A percentile compares a stretch with the other conserved stretches of the same genome.
Evolutionary conservation across 2,329 filamentous ascomycete species (phyloP).

Genomic region (Pezicula rhizophila): DNA sequence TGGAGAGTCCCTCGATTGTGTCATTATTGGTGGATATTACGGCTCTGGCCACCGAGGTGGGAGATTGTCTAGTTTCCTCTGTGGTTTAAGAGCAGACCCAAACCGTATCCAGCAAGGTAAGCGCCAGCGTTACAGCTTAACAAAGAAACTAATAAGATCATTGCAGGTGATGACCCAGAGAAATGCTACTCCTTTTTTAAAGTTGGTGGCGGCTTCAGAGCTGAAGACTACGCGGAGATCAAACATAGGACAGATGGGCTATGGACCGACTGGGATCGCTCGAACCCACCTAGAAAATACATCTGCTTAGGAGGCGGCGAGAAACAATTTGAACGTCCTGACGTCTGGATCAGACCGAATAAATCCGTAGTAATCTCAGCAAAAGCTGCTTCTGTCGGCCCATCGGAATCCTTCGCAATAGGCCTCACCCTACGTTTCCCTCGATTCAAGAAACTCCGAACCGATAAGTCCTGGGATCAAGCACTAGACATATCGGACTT

Average conservation of each 20-base stretch:
- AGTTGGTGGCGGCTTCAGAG: constrained; percentile 88
- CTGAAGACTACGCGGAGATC: constrained; percentile 76
- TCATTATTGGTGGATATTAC: constrained; percentile 89
- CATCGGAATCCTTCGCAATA: constrained; percentile 72
- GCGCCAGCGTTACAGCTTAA: background rate
- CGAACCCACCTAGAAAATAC: constrained; percentile 68
- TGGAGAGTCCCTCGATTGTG: constrained; percentile 84
- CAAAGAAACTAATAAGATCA: background rate
- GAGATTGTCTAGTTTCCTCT: constrained; percentile 79
- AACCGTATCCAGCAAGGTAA: constrained; percentile 48
- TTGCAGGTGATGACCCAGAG: constrained; percentile 47
- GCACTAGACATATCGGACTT: constrained; percentile 78
- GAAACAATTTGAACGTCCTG: constrained; percentile 68
- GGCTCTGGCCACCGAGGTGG: constrained; percentile 83
- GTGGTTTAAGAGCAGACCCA: constrained; percentile 72
- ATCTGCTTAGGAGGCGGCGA: constrained; percentile 79
- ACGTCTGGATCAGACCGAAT: constrained; percentile 86
- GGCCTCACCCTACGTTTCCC: constrained; percentile 82
- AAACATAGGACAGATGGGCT: constrained; percentile 81
- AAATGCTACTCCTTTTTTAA: constrained; percentile 95
- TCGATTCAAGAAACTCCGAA: constrained; percentile 73
- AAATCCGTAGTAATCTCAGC: constrained; percentile 84
- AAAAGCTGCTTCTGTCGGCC: constrained; percentile 75
- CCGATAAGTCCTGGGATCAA: constrained; percentile 79
- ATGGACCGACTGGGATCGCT: constrained; percentile 80